Percentiles rank a stretch among this genome's conserved stretches.
phyloP scores from a whole-genome alignment of 495 filamentous ascomycete genomes.

The Podospora bellae-mahoneyi region DNA sequence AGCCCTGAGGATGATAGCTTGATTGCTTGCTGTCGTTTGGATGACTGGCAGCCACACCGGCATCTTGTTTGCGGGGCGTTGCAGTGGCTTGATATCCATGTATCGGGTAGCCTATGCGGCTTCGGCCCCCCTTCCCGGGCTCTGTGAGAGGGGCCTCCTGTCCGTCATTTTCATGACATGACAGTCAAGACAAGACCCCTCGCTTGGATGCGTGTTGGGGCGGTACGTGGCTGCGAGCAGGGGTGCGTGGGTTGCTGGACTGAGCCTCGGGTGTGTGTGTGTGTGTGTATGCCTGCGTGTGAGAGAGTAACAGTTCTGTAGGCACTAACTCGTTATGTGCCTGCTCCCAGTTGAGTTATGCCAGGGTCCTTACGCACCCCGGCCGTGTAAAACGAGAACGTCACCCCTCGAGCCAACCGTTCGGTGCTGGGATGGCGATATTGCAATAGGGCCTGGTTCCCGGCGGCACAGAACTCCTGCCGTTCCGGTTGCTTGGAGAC shows the following conservation, averaged over 20 bases:
- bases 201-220: slow-evolving; percentile 6
- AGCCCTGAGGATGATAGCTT: neutral
- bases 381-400: slow-evolving; percentile 8
- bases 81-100: slow-evolving; percentile 4
- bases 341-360: neutral
- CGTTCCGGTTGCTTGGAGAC: slow-evolving; percentile 8
- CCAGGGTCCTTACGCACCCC: slow-evolving; percentile 5
- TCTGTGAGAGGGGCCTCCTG: slow-evolving; percentile 14
- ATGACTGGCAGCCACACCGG: neutral
- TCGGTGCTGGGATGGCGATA: slow-evolving; percentile 15
- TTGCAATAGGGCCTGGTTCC: neutral
- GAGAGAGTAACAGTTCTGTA: neutral
- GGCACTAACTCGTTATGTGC: neutral
- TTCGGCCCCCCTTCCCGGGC: slow-evolving; percentile 11
- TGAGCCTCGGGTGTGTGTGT: neutral
- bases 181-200: slow-evolving; percentile 18
- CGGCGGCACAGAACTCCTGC: slow-evolving; percentile 10
- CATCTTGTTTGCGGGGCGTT: slow-evolving; percentile 13
- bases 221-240: neutral
- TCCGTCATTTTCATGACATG: slow-evolving; percentile 21
- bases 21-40: slow-evolving; percentile 10
- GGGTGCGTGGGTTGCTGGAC: neutral
- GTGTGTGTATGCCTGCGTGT: neutral
- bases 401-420: slow-evolving; percentile 26
- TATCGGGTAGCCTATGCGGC: slow-evolving; percentile 11